phyloP scores from a whole-genome alignment of 2,329 filamentous ascomycete species.

The Claviceps sorghi region DNA sequence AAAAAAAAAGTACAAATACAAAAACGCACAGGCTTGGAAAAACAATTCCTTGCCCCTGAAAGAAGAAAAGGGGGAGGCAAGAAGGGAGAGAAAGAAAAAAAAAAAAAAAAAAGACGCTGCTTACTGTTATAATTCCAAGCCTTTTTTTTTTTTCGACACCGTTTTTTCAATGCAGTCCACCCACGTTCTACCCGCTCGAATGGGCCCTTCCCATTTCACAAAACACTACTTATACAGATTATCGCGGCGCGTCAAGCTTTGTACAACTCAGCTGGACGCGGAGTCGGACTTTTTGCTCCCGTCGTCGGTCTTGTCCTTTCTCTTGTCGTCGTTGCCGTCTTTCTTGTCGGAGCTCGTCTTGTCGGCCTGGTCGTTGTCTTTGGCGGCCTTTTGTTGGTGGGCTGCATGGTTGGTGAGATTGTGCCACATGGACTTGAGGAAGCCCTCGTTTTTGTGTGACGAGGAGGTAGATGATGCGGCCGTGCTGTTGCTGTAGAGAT shows the following conservation, averaged over 20 bases:
- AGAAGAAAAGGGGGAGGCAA: conserved; percentile 8
- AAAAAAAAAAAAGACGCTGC: conserved; percentile 7
- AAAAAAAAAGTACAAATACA: background rate
- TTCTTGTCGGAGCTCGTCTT: conserved; percentile 10
- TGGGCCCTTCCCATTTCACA: background rate
- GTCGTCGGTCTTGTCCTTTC: conserved; percentile 13
- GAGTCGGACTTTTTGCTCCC: conserved; percentile 22
- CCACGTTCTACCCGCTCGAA: conserved; percentile 7
- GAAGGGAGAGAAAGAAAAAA: background rate
- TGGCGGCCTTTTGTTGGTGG: conserved; percentile 26
- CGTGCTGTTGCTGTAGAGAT: background rate
- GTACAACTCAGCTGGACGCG: conserved; percentile 16
- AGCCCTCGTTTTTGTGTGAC: conserved; percentile 68
- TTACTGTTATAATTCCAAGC: conserved; percentile 8
- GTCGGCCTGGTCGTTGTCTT: conserved; percentile 12
- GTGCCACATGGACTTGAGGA: conserved; percentile 88
- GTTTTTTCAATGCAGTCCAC: conserved; percentile 19
- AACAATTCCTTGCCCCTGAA: no score
- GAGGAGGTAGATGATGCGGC: conserved; percentile 11
- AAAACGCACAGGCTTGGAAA: background rate
- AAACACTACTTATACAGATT: conserved; percentile 9
- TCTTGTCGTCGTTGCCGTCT: conserved; percentile 3
- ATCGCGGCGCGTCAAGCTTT: conserved; percentile 9
- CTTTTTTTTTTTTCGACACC: conserved; percentile 23
- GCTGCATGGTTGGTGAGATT: conserved; percentile 65